Evolutionary conservation across 2,329 filamentous ascomycete species (phyloP), one percentile per base, ranked within the genome.

Genomic region (Albifimbria verrucaria): DNA sequence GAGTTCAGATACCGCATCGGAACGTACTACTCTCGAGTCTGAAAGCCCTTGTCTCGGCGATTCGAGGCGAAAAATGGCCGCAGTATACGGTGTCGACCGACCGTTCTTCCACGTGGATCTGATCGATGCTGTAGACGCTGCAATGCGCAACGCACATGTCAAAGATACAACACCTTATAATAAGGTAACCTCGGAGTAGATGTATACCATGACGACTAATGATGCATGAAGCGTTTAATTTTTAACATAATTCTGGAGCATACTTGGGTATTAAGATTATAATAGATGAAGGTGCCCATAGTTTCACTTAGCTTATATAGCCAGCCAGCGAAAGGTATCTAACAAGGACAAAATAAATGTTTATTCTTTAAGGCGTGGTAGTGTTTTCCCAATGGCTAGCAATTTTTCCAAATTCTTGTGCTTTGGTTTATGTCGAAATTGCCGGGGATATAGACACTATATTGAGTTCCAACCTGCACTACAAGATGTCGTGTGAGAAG

Each of bases 91-190:
- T 1, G 68, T 75, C 17, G 73, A 79, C 52, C 64, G 75, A 48
- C 77, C 77, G 0, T 78, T 73, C 54, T 78, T 79, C 64, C 77
- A 80, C 47, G 55, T 74, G 3, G 76, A 79, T 55, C 62, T 79
- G 17, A 61, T 68, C 21, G 72, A 72, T 18, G 76, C 75, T 7
- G 66, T 78, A 5, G 68, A 72, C 28, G 63, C 65, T 3, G 71
- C 69, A 0, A 64, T 70, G 11, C 49, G 58, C 17, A 63, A 66
- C 51, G 65, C 63, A 2, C 52, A 50, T 17, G 55, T 52, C 17
- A 66, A 60, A 42, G 65, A 67, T 12, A 6, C 12, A 15, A 4
- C 15, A 15, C 12, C 32, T 17, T 39, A 15, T n/a, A 5, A 15
- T n/a, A 39, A 17, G 32, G 32, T 15, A 12, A n/a, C 5, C 32